phyloP scores from a whole-genome alignment of 116 monocot species.

The Iris pallida region DNA sequence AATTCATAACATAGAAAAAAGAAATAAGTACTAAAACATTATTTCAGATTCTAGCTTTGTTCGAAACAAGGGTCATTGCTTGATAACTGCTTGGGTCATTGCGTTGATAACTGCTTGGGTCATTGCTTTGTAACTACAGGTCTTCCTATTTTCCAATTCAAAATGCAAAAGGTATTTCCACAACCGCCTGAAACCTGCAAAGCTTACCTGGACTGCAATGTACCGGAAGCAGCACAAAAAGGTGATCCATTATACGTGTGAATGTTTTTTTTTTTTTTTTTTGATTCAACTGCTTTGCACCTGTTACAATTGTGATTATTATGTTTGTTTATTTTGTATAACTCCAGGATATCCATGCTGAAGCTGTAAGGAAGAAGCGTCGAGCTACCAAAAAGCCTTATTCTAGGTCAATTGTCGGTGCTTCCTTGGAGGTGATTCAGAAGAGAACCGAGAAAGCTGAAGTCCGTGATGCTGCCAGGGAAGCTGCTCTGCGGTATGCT shows the following conservation, averaged over 20 bases:
- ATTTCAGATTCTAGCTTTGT: neutral
- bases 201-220: conserved; percentile 69
- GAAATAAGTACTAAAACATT: neutral
- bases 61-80: neutral
- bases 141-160: conserved; percentile 59
- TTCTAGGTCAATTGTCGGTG: conserved; percentile 39
- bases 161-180: conserved; percentile 74
- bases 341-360: conserved; percentile 35
- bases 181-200: conserved; percentile 61
- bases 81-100: no score
- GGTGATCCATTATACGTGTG: conserved; percentile 16
- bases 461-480: conserved; percentile 43
- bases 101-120: neutral
- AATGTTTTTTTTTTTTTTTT: neutral
- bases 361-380: conserved; percentile 40
- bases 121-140: conserved; percentile 15
- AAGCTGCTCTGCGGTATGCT: conserved; percentile 35
- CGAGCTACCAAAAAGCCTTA: conserved; percentile 31
- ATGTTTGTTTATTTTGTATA: neutral
- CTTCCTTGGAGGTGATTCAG: conserved; percentile 38
- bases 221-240: conserved; percentile 75
- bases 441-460: conserved; percentile 41
- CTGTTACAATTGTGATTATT: neutral
- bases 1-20: no score
- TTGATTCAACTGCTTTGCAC: neutral